Conservation (phyloP, 2,329 filamentous ascomycete species). For the Trichophyton mentagrophytes region DNA sequence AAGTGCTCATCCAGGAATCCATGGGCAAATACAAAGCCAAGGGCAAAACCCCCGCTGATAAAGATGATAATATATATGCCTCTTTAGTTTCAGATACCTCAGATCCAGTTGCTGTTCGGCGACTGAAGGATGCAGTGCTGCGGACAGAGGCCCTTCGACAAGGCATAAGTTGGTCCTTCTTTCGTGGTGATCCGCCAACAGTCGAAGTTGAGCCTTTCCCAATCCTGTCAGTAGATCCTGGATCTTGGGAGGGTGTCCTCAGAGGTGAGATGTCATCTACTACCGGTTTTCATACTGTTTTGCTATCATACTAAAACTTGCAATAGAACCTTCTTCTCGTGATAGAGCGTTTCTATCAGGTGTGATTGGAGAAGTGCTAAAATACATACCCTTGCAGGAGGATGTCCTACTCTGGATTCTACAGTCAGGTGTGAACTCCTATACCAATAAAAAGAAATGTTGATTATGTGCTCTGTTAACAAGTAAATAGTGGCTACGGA, state of each 20-base stretch:
- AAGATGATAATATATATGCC: constrained; percentile 31
- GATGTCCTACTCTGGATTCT: constrained; percentile 54
- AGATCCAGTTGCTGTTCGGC: constrained; percentile 32
- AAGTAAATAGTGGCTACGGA: constrained; percentile 39
- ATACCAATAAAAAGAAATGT: background rate
- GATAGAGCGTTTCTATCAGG: constrained; percentile 51
- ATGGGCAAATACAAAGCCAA: constrained; percentile 4
- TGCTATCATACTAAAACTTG: constrained; percentile 5
- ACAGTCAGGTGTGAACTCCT: constrained; percentile 20
- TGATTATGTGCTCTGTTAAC: background rate
- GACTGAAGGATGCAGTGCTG: constrained; percentile 44
- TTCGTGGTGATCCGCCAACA: constrained; percentile 24
- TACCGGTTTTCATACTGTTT: background rate
- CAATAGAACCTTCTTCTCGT: constrained; percentile 37
- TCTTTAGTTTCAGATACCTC: constrained; percentile 34
- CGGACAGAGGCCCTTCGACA: constrained; percentile 47
- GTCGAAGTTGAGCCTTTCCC: constrained; percentile 25
- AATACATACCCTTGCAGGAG: constrained; percentile 42
- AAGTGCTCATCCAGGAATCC: constrained; percentile 17
- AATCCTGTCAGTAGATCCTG: constrained; percentile 19
- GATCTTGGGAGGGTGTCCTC: constrained; percentile 22
- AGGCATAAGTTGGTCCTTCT: constrained; percentile 47
- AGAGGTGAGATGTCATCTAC: constrained; percentile 19
- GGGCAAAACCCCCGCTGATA: constrained; percentile 7
- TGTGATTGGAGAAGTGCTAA: constrained; percentile 44